Evolutionary conservation across 2,329 filamentous ascomycete species (phyloP).

Genomic region (Claviceps sorghi): DNA sequence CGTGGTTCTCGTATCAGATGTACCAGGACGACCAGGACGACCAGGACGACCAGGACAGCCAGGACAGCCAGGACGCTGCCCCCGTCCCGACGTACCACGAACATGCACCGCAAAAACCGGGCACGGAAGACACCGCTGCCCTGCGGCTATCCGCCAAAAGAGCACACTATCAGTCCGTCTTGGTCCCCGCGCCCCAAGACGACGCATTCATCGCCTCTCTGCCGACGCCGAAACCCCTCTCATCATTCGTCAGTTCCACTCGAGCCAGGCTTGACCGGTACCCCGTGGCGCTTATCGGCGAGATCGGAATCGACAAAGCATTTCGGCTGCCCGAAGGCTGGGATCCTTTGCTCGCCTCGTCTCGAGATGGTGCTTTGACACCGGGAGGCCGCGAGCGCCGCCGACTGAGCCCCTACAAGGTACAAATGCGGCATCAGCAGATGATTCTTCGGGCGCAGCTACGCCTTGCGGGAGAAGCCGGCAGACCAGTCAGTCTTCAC

Average conservation of each 20-base stretch:
- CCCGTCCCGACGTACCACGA: slow-evolving; percentile 23
- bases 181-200: slow-evolving; percentile 37
- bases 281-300: slow-evolving; percentile 55
- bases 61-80: slow-evolving; percentile 24
- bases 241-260: slow-evolving; percentile 41
- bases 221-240: slow-evolving; percentile 46
- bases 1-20: slow-evolving; percentile 71
- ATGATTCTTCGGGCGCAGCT: slow-evolving; percentile 53
- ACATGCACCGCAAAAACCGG: slow-evolving; percentile 9
- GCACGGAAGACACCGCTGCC: slow-evolving; percentile 10
- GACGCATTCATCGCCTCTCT: slow-evolving; percentile 32
- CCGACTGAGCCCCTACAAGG: slow-evolving; percentile 50
- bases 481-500: slow-evolving; percentile 52
- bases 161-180: slow-evolving; percentile 51
- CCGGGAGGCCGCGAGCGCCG: slow-evolving; percentile 58
- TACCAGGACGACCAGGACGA: slow-evolving; percentile 38
- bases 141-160: slow-evolving; percentile 23
- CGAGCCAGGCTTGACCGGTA: slow-evolving; percentile 38
- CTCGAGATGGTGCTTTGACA: slow-evolving; percentile 32
- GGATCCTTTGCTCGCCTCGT: slow-evolving; percentile 21
- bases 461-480: slow-evolving; percentile 52
- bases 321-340: slow-evolving; percentile 56
- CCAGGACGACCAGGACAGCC: no score
- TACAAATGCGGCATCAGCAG: slow-evolving; percentile 54
- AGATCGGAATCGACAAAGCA: slow-evolving; percentile 63